Percentiles rank a stretch among this genome's conserved stretches.
These are phyloP conservation scores for Penicillium griseofulvum DNA, from an alignment of 2,329 filamentous ascomycete species.

Conservation along the genomic window DNA sequence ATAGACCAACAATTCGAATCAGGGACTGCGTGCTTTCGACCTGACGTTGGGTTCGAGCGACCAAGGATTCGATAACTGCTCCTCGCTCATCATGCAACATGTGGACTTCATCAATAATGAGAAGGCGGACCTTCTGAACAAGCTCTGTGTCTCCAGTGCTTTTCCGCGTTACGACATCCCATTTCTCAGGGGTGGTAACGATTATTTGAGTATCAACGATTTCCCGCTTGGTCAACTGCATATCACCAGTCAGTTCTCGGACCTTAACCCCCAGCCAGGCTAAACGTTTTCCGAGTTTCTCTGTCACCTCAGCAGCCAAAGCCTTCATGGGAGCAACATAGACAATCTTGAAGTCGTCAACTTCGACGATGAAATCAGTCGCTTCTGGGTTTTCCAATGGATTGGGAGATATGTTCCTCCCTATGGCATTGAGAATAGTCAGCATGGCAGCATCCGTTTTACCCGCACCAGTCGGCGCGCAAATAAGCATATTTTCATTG, in stretches of 20 bases:
- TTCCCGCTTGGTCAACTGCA: constrained; percentile 96
- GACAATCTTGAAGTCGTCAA: constrained; percentile 94
- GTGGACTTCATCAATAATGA: constrained; percentile 98
- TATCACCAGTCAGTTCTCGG: constrained; percentile 93
- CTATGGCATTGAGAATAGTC: constrained; percentile 85
- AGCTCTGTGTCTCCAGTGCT: constrained; percentile 96
- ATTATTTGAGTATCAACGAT: constrained; percentile 97
- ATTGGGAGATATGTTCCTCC: constrained; percentile 78
- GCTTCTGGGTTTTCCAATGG: constrained; percentile 71
- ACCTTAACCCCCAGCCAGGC: constrained; percentile 92
- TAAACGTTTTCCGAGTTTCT: constrained; percentile 86
- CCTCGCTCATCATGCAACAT: constrained; percentile 99
- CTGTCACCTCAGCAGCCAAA: constrained; percentile 90
- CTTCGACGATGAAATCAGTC: constrained; percentile 75
- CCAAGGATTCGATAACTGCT: constrained; percentile 91
- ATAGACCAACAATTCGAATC: constrained; percentile 93
- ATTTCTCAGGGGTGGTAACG: constrained; percentile 97
- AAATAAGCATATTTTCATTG: constrained; percentile 98
- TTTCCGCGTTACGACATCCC: constrained; percentile 97
- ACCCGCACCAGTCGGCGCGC: constrained; percentile 94
- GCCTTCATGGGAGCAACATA: constrained; percentile 99
- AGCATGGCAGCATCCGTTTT: constrained; percentile 99
- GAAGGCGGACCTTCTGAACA: constrained; percentile 90
- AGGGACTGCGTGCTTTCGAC: constrained; percentile 97
- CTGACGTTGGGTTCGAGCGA: constrained; percentile 90